Conservation (phyloP, 2,329 filamentous ascomycete species). For the Penicillium sp. region DNA sequence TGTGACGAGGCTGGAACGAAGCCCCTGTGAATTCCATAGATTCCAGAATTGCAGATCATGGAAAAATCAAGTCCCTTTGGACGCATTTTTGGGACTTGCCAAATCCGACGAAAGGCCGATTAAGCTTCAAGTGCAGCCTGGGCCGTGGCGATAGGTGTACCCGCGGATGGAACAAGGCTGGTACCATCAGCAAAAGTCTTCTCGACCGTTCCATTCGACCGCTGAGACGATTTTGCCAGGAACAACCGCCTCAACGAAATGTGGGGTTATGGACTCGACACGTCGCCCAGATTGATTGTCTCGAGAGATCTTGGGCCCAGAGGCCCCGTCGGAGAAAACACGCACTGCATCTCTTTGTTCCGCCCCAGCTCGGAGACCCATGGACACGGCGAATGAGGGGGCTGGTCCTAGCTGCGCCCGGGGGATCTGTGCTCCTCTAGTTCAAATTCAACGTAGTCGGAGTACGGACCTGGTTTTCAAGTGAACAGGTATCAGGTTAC, state of each 20-base stretch:
- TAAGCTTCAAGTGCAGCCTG: constrained; percentile 4
- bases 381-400: constrained; percentile 7
- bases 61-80: not conserved
- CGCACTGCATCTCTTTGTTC: not conserved
- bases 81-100: not conserved
- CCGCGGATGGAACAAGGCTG: not conserved
- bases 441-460: too few species aligned
- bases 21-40: constrained; percentile 1
- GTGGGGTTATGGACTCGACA: not conserved
- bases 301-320: not conserved
- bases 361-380: constrained; percentile 9
- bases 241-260: not conserved
- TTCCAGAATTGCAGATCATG: constrained; percentile 2
- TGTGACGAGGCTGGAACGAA: not conserved
- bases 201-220: not conserved
- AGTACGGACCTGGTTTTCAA: not conserved
- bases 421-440: constrained; percentile 4
- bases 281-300: not conserved
- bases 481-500: not conserved
- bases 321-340: not conserved
- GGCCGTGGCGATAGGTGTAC: constrained; percentile 3
- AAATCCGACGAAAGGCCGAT: not conserved
- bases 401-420: constrained; percentile 2
- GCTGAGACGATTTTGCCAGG: not conserved
- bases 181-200: not conserved